A percentile compares a stretch with the other conserved stretches of the same genome.
These are phyloP conservation scores for Tillandsia fasciculata DNA, from an alignment of 176 grass and related monocot genomes.

Conservation along the genomic window DNA sequence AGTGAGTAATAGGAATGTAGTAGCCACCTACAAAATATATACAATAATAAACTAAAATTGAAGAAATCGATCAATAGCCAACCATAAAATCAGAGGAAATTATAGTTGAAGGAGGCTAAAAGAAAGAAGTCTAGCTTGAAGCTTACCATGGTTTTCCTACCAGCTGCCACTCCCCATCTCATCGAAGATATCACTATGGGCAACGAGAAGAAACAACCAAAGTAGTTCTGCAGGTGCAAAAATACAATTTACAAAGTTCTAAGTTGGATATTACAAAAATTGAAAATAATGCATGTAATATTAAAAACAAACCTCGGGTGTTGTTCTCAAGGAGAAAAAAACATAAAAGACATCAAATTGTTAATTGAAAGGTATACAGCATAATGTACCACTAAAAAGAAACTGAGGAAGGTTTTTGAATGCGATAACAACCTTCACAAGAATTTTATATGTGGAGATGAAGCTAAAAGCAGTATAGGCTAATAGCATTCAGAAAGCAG, in stretches of 20 bases:
- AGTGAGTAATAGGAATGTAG: constrained; percentile 68
- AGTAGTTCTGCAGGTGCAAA: constrained; percentile 62
- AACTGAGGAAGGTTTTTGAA: not conserved
- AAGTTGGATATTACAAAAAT: no score
- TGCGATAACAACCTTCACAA: not conserved
- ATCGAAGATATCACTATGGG: constrained; percentile 91
- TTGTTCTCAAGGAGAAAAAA: no score
- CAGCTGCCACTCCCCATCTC: constrained; percentile 74
- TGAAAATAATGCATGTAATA: no score
- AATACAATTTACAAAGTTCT: constrained; percentile 1
- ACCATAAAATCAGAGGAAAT: not conserved
- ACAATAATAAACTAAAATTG: constrained; percentile 2
- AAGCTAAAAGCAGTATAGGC: no score
- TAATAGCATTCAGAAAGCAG: no score
- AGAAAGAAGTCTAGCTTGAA: constrained; percentile 11
- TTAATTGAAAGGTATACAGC: not conserved
- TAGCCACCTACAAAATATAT: constrained; percentile 51
- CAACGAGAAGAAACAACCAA: constrained; percentile 83
- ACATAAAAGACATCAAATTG: no score
- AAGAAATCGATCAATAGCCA: not conserved
- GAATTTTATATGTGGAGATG: no score
- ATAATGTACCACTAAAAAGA: not conserved
- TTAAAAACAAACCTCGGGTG: no score
- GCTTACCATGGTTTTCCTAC: constrained; percentile 84
- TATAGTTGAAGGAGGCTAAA: not conserved